Evolutionary conservation across 2,329 filamentous ascomycete genomes (phyloP).

Genomic region (Colletotrichum sp.): DNA sequence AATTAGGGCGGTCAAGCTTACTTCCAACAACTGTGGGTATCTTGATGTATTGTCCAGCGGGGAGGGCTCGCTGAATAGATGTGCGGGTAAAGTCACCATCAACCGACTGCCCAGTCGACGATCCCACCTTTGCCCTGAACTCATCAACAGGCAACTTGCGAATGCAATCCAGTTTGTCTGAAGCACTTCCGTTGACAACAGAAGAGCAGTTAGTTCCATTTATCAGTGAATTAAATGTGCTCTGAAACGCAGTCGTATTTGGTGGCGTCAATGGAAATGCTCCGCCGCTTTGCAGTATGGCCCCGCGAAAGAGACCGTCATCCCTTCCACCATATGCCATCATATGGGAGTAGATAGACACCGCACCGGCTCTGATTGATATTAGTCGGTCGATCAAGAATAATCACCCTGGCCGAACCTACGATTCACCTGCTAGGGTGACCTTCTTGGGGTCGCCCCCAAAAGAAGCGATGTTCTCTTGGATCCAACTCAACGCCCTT

Average conservation of each 20-base stretch:
- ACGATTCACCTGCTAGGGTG: slow-evolving; percentile 55
- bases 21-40: slow-evolving; percentile 67
- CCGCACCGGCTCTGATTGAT: not conserved
- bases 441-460: slow-evolving; percentile 37
- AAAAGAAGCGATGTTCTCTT: slow-evolving; percentile 17
- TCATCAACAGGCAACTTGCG: slow-evolving; percentile 32
- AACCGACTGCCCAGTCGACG: slow-evolving; percentile 28
- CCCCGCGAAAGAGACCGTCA: slow-evolving; percentile 57
- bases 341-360: slow-evolving; percentile 38
- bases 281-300: slow-evolving; percentile 50
- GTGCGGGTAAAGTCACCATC: slow-evolving; percentile 45
- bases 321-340: slow-evolving; percentile 57
- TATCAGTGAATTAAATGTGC: slow-evolving; percentile 25
- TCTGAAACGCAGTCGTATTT: slow-evolving; percentile 33
- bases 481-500: slow-evolving; percentile 15
- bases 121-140: slow-evolving; percentile 30
- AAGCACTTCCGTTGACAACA: not conserved
- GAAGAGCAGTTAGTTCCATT: slow-evolving; percentile 17
- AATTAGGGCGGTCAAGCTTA: not conserved
- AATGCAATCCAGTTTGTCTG: slow-evolving; percentile 33
- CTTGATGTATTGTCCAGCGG: slow-evolving; percentile 61
- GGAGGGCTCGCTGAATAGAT: slow-evolving; percentile 52
- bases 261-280: slow-evolving; percentile 27
- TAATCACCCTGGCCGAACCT: not conserved
- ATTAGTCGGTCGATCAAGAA: too few species aligned